These are phyloP conservation scores for Komagataella pastoris DNA, from an alignment of 805 yeast genomes.

Conservation along the genomic window DNA sequence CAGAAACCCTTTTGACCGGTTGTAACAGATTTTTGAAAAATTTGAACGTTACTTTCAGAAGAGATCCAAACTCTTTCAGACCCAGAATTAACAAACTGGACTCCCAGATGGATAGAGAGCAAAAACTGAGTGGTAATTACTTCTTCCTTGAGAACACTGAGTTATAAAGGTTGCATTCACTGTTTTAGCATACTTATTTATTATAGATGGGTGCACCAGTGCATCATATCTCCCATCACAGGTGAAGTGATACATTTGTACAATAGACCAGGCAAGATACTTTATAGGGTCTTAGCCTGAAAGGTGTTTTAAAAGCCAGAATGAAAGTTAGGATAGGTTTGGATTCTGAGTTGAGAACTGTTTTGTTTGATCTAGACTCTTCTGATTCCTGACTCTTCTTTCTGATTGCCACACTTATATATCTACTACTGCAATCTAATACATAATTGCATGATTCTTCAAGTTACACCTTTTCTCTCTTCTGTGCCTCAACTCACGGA, in stretches of 20 bases:
- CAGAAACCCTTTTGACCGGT: constrained; percentile 92
- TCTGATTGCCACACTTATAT: not conserved
- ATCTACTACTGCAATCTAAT: not conserved
- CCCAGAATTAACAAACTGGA: constrained; percentile 97
- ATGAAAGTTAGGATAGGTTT: not conserved
- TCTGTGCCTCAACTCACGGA: no score
- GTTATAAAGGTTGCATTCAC: constrained; percentile 14
- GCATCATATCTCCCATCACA: not conserved
- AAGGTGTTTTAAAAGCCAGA: not conserved
- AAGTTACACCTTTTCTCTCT: not conserved
- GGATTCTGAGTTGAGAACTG: not conserved
- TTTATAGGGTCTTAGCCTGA: not conserved
- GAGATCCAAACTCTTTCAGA: constrained; percentile 96
- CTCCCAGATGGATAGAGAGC: constrained; percentile 99
- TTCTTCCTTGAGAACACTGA: constrained; percentile 78
- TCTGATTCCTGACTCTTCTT: not conserved
- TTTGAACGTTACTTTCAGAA: constrained; percentile 94
- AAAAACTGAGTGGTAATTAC: constrained; percentile 82
- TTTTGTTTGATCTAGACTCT: not conserved
- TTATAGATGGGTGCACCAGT: not conserved
- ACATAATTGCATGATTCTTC: not conserved
- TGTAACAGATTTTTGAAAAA: constrained; percentile 95
- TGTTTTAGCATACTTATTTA: not conserved
- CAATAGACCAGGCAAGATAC: not conserved
- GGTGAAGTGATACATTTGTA: not conserved